These are phyloP conservation scores for Draba incana DNA, from an alignment of 345 rosid genomes.

Conservation along the genomic window DNA sequence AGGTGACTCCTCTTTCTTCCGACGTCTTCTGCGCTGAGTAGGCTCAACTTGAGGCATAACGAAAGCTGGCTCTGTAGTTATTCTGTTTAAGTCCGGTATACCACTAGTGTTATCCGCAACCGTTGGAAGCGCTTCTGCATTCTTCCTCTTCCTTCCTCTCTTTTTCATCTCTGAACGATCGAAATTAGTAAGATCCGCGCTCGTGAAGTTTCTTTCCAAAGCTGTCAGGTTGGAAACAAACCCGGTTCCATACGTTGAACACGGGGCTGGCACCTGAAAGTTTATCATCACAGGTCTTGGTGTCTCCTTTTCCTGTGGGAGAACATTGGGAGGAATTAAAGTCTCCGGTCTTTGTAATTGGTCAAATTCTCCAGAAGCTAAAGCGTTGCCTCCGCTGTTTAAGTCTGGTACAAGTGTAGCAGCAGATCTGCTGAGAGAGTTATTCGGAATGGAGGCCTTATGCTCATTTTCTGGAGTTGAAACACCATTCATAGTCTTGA, in stretches of 20 bases:
- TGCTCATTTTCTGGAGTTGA: constrained; percentile 47
- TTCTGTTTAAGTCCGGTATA: constrained; percentile 73
- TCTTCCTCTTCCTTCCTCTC: constrained; percentile 60
- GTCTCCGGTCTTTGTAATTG: constrained; percentile 22
- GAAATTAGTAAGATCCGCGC: constrained; percentile 38
- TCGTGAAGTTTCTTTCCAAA: constrained; percentile 36
- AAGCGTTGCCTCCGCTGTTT: constrained; percentile 47
- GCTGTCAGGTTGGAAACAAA: constrained; percentile 33
- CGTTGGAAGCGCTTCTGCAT: constrained; percentile 33
- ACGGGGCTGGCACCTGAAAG: constrained; percentile 53
- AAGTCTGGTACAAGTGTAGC: constrained; percentile 58
- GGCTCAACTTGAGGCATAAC: constrained; percentile 42
- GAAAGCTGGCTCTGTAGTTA: constrained; percentile 38
- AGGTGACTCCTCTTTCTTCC: constrained; percentile 48
- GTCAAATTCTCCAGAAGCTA: constrained; percentile 27
- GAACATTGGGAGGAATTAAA: constrained; percentile 15
- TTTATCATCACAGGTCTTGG: constrained; percentile 42
- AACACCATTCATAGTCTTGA: constrained; percentile 44
- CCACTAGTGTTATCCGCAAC: constrained; percentile 32
- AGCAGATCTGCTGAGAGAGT: constrained; percentile 33
- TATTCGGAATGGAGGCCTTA: constrained; percentile 23
- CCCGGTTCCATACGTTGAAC: constrained; percentile 37
- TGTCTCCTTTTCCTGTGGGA: constrained; percentile 34
- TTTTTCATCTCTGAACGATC: constrained; percentile 42
- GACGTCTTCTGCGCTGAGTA: constrained; percentile 47